A percentile compares a stretch with the other conserved stretches of the same genome.
phyloP scores from a whole-genome alignment of 768 basidiomycete species.

The Rhizopogon vinicolor region DNA sequence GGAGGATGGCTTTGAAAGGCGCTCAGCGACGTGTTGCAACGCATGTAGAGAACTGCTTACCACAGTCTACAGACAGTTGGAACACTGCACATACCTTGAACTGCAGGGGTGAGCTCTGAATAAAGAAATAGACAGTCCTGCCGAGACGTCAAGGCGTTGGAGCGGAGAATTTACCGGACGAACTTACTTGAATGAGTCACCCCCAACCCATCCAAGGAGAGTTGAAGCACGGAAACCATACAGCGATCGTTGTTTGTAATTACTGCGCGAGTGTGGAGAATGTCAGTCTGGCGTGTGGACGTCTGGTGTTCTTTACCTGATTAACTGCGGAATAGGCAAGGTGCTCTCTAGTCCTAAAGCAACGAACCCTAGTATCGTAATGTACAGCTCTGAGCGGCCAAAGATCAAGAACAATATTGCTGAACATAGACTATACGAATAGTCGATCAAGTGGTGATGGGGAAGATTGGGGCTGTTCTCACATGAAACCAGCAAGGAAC shows the following conservation, averaged over 20 bases:
- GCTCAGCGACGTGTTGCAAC: conserved; percentile 6
- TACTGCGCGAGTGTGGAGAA: conserved; percentile 38
- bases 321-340: conserved; percentile 79
- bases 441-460: conserved; percentile 5
- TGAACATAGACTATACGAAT: conserved; percentile 46
- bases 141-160: conserved; percentile 13
- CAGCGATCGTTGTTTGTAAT: conserved; percentile 71
- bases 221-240: conserved; percentile 86
- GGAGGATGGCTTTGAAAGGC: conserved; percentile 53
- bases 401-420: conserved; percentile 76
- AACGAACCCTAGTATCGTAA: conserved; percentile 65
- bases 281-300: background rate
- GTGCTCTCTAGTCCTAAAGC: conserved; percentile 83
- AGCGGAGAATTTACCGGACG: conserved; percentile 3
- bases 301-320: conserved; percentile 44
- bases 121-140: conserved; percentile 79
- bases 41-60: conserved; percentile 36
- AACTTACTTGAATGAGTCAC: conserved; percentile 79
- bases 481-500: conserved; percentile 80
- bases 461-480: conserved; percentile 6
- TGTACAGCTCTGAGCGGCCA: conserved; percentile 53
- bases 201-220: conserved; percentile 77
- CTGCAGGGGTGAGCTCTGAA: conserved; percentile 66
- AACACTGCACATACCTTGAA: conserved; percentile 84
- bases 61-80: conserved; percentile 74